phyloP scores from a whole-genome alignment of 2,329 filamentous ascomycete genomes.

The Dothistroma septosporum region DNA sequence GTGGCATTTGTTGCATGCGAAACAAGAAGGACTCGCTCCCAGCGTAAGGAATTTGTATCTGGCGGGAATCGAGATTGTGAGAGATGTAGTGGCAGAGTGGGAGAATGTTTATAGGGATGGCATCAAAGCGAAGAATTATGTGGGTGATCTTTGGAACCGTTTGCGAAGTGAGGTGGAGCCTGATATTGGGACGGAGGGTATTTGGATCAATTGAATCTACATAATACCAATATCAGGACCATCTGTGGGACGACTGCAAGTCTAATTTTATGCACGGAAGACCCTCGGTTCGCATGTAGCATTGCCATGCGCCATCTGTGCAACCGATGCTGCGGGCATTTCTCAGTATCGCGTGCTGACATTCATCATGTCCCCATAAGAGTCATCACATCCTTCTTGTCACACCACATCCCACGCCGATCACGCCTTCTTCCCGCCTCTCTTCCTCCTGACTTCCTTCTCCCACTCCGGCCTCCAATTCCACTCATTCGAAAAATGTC shows the following conservation, averaged over 20 bases:
- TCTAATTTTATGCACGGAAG: too few species aligned
- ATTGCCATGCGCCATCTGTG: too few species aligned
- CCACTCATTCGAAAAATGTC: not conserved
- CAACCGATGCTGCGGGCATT: too few species aligned
- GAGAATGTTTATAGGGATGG: conserved; percentile 53
- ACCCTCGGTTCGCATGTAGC: too few species aligned
- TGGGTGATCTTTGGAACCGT: conserved; percentile 66
- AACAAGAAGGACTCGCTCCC: conserved; percentile 60
- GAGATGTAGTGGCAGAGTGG: conserved; percentile 60
- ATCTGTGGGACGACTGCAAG: too few species aligned
- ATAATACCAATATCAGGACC: too few species aligned
- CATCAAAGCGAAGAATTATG: conserved; percentile 57
- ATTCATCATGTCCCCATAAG: not conserved
- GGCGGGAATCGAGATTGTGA: conserved; percentile 61
- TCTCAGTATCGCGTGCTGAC: too few species aligned
- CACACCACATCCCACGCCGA: not conserved
- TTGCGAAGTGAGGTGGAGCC: conserved; percentile 63
- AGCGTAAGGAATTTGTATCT: conserved; percentile 64
- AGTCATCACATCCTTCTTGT: not conserved
- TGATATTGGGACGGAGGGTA: conserved; percentile 46
- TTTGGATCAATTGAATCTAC: conserved; percentile 10
- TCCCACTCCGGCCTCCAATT: conserved; percentile 1
- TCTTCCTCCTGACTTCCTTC: not conserved
- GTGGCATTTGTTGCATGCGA: conserved; percentile 56
- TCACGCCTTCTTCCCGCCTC: not conserved